phyloP scores from a whole-genome alignment of 345 rosid species.

The Noccaea bulbosa region DNA sequence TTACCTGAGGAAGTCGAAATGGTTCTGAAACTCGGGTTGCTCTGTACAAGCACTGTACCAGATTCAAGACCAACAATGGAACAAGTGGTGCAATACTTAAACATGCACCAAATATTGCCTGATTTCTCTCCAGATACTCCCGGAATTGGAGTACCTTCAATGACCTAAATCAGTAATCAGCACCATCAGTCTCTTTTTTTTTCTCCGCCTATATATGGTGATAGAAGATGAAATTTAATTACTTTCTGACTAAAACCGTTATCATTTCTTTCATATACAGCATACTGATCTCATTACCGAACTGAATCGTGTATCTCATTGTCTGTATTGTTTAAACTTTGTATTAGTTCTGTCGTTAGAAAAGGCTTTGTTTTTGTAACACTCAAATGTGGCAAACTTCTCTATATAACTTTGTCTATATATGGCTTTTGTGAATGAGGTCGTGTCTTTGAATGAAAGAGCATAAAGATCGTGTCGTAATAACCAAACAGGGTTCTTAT shows the following conservation, averaged over 20 bases:
- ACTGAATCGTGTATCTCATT: not conserved
- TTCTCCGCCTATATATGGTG: slow-evolving; percentile 28
- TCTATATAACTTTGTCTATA: not conserved
- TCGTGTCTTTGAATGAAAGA: not conserved
- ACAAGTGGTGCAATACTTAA: slow-evolving; percentile 27
- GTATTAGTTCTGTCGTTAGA: slow-evolving; percentile 1
- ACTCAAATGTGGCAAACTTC: not conserved
- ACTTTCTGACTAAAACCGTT: not conserved
- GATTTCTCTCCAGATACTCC: not conserved
- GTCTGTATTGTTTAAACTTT: not conserved
- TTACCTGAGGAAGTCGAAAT: not conserved
- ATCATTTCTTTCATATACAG: not conserved
- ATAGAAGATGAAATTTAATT: slow-evolving; percentile 37
- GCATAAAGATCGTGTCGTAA: no score
- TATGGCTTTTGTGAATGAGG: not conserved
- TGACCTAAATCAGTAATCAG: slow-evolving; percentile 18
- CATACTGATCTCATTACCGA: not conserved
- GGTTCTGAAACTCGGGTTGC: slow-evolving; percentile 28
- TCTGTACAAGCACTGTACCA: slow-evolving; percentile 19
- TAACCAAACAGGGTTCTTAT: no score
- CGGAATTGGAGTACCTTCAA: slow-evolving; percentile 18
- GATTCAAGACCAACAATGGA: slow-evolving; percentile 17
- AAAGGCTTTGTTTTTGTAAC: not conserved
- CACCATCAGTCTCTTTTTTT: slow-evolving; percentile 18
- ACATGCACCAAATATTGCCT: not conserved